Base-by-base conservation (phyloP, 768 basidiomycete species). In the Saitozyma podzolica region DNA sequence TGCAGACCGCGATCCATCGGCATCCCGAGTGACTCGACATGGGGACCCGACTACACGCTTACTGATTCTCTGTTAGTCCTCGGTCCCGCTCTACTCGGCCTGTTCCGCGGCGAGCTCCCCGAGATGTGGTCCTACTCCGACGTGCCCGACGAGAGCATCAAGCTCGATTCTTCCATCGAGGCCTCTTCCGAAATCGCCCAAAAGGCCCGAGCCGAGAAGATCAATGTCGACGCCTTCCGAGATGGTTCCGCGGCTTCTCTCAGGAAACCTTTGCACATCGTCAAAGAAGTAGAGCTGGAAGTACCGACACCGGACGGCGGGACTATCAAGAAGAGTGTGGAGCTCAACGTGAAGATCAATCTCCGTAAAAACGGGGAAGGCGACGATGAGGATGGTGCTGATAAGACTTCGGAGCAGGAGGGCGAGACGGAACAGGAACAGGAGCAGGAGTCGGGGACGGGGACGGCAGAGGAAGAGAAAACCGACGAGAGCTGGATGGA, bases 71-170 rank as follows among this genome's bases (percentile, higher is more conserved):
- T 52, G 51, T 10, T 52, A 77, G 87, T 92, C 8, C 63, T 87
- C 55, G 85, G 89, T 8, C 88, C 92, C 69, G 62, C 86, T 13
- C 64, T 83, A 10, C 86, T 87, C 50, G 88, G 86, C 43, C 67
- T 82, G 41, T 61, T 82, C 45, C 84, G 86, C 63, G 89, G 91
- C 57, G 92, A 95, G 78, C 66, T 91, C n/a, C 68, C 66, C 11
- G 83, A 85, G 29, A 84, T 86, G 19, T 92, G 89, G 88, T 78
- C 66, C 14, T 93, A 89, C 89, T 83, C 80, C 56, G 90, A 92
- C 78, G 45, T 55, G 0, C 64, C 68, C 2, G 83, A 82, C 14
- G 80, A 82, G 19, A 70, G 75, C 14, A 57, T 56, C 10, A 13
- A 63, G n/a, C 53, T 64, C 13, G 73, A 74, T 53, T 69, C 71